Evolutionary conservation across 1,139 yeast genomes (phyloP).

Genomic region (Protomyces macrosporus): DNA sequence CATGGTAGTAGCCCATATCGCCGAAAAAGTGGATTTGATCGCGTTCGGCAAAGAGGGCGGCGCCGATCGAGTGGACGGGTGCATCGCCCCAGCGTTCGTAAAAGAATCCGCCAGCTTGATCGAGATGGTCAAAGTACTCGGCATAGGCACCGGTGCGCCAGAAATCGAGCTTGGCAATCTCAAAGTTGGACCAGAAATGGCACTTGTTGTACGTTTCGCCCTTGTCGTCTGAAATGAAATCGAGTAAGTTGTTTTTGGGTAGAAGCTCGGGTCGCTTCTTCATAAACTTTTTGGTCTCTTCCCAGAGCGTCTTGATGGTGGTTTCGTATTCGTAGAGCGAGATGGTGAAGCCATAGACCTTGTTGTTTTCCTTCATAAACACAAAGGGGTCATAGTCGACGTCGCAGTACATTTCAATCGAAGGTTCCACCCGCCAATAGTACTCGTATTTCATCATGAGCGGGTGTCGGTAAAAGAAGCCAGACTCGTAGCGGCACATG

Average conservation of each 20-base stretch:
- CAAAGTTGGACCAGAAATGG: conserved; percentile 94
- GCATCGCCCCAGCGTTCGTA: conserved; percentile 98
- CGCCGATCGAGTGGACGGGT: conserved; percentile 57
- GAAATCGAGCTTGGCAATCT: conserved; percentile 70
- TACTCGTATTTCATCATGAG: conserved; percentile 54
- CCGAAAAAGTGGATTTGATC: conserved; percentile 42
- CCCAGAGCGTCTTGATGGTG: conserved; percentile 83
- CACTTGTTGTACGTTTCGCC: conserved; percentile 64
- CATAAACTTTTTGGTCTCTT: conserved; percentile 62
- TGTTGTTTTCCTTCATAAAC: conserved; percentile 55
- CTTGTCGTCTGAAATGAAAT: conserved; percentile 60
- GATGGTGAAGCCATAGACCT: conserved; percentile 70
- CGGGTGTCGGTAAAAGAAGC: conserved; percentile 57
- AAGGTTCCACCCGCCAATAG: conserved; percentile 71
- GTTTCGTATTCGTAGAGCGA: conserved; percentile 70
- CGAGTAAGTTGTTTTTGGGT: conserved; percentile 63
- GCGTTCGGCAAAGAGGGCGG: conserved; percentile 25
- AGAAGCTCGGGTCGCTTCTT: conserved; percentile 54
- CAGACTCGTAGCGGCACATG: conserved; percentile 71
- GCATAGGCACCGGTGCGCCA: conserved; percentile 66
- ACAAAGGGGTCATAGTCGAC: conserved; percentile 60
- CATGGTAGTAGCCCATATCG: conserved; percentile 51
- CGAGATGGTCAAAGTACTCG: conserved; percentile 65
- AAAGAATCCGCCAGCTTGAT: conserved; percentile 77
- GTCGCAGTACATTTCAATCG: conserved; percentile 55